Evolutionary conservation across 768 basidiomycete species (phyloP).

Genomic region (Trametes cingulata): DNA sequence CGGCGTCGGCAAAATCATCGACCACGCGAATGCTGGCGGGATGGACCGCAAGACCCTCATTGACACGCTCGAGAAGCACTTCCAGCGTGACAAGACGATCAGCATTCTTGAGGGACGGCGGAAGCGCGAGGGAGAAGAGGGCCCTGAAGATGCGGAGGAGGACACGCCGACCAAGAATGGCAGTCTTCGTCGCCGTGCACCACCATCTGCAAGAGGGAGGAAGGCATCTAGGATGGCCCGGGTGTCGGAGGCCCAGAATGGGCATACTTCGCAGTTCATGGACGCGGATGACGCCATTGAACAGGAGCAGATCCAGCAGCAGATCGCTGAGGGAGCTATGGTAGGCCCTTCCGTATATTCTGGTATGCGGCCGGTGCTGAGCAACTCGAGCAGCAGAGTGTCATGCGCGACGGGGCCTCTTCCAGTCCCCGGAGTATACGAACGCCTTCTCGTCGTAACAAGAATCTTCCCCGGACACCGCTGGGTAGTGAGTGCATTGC

Average conservation of each 20-base stretch:
- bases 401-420: slow-evolving; percentile 54
- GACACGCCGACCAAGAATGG: slow-evolving; percentile 62
- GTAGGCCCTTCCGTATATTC: slow-evolving; percentile 41
- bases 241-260: slow-evolving; percentile 41
- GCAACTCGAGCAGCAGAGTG: slow-evolving; percentile 46
- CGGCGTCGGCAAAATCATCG: slow-evolving; percentile 74
- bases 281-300: slow-evolving; percentile 85
- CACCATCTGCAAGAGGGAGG: slow-evolving; percentile 35
- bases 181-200: slow-evolving; percentile 39
- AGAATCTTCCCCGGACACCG: slow-evolving; percentile 24
- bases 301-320: slow-evolving; percentile 85
- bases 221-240: slow-evolving; percentile 38
- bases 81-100: slow-evolving; percentile 83
- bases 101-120: slow-evolving; percentile 79
- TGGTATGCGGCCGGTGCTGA: not conserved
- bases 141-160: slow-evolving; percentile 47
- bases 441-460: slow-evolving; percentile 55
- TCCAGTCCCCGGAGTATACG: slow-evolving; percentile 67
- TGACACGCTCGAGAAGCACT: slow-evolving; percentile 74
- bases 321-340: slow-evolving; percentile 72
- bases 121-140: slow-evolving; percentile 34
- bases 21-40: slow-evolving; percentile 45
- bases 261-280: slow-evolving; percentile 81
- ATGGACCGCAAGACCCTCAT: slow-evolving; percentile 85
- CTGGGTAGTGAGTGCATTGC: slow-evolving; percentile 11